phyloP scores from a whole-genome alignment of 352 stramenopile genomes.

The Globisporangium lucens region DNA sequence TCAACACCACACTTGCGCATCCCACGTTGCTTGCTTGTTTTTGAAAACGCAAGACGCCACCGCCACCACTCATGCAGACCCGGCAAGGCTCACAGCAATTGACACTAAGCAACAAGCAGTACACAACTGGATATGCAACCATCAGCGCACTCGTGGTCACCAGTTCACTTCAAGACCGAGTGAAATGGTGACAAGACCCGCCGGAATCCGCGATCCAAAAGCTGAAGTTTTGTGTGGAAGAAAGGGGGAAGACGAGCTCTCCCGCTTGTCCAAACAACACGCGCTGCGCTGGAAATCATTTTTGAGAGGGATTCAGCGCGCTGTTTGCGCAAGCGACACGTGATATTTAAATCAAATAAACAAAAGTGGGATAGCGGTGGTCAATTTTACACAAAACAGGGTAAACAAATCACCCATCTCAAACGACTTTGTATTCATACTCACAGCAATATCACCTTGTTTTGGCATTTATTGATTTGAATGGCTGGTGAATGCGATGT shows the following conservation, averaged over 20 bases:
- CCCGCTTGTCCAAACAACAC: neutral
- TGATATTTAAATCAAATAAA: neutral
- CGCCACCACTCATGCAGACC: neutral
- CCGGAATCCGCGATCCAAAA: conserved; percentile 3
- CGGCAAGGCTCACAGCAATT: neutral
- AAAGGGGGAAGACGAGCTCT: conserved; percentile 5
- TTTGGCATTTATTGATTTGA: neutral
- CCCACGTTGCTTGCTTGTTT: neutral
- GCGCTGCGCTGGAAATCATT: neutral
- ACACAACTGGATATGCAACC: neutral
- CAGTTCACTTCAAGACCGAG: neutral
- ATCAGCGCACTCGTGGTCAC: neutral
- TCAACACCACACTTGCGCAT: conserved; percentile 9
- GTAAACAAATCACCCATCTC: neutral
- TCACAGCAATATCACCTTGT: neutral
- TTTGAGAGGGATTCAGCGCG: neutral
- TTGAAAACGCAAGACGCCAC: neutral
- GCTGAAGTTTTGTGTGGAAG: conserved; percentile 14
- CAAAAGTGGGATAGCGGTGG: neutral
- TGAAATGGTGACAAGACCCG: neutral
- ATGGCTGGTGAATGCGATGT: neutral
- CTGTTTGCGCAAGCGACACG: conserved; percentile 8
- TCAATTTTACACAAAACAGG: neutral
- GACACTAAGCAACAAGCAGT: neutral
- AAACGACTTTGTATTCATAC: neutral